Evolutionary conservation across 306 rosid genomes (phyloP).

Genomic region (Boehmeria nivea): DNA sequence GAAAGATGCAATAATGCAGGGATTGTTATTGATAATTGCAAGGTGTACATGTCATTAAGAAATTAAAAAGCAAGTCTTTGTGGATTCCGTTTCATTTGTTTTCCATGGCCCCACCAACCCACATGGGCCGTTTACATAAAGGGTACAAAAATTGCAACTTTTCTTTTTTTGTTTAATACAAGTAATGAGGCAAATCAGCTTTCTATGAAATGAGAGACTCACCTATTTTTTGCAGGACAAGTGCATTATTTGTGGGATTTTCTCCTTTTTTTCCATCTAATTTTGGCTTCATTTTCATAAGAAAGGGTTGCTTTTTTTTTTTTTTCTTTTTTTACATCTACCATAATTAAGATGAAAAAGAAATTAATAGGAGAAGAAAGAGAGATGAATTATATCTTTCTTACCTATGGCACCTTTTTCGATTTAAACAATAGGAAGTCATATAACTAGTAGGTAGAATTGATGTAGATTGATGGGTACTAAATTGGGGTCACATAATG

Average conservation of each 20-base stretch:
- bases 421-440: slow-evolving; percentile 20
- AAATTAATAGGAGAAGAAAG: not conserved
- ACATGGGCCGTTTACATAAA: slow-evolving; percentile 70
- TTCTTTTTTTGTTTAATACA: slow-evolving; percentile 13
- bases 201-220: slow-evolving; percentile 27
- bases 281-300: no score
- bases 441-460: slow-evolving; percentile 53
- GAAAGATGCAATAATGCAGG: slow-evolving; percentile 74
- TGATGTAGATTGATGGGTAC: slow-evolving; percentile 62
- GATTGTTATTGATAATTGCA: slow-evolving; percentile 55
- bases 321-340: no score
- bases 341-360: no score
- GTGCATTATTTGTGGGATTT: not conserved
- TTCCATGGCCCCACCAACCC: slow-evolving; percentile 63
- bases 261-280: no score
- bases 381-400: not conserved
- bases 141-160: slow-evolving; percentile 11
- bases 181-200: slow-evolving; percentile 35
- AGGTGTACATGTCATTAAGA: slow-evolving; percentile 69
- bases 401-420: slow-evolving; percentile 20
- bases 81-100: slow-evolving; percentile 65
- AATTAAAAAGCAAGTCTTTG: slow-evolving; percentile 57
- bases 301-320: not conserved
- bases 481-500: slow-evolving; percentile 24
- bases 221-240: slow-evolving; percentile 16